phyloP scores from a whole-genome alignment of 306 rosid genomes.

The Myrica gale region DNA sequence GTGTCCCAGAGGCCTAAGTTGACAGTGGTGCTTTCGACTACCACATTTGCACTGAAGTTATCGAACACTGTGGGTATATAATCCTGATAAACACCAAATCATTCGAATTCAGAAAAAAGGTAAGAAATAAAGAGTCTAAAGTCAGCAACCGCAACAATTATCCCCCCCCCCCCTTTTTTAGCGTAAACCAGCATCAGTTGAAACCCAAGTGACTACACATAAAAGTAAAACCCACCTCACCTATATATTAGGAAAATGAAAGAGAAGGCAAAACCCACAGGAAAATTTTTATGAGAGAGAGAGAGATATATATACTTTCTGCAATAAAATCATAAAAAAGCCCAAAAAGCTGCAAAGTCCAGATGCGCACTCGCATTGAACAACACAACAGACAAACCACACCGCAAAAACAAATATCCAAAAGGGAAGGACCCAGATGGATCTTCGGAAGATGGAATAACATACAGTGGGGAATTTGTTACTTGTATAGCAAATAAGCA shows the following conservation, averaged over 20 bases:
- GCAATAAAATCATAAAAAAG: slow-evolving; percentile 20
- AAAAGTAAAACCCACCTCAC: slow-evolving; percentile 18
- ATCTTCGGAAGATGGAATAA: slow-evolving; percentile 27
- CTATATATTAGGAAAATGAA: not conserved
- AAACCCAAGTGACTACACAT: slow-evolving; percentile 13
- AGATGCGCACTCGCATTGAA: slow-evolving; percentile 17
- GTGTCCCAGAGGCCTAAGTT: slow-evolving; percentile 96
- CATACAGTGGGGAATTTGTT: slow-evolving; percentile 86
- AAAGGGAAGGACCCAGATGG: slow-evolving; percentile 34
- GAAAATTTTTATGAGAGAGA: not conserved
- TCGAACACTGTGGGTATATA: slow-evolving; percentile 90
- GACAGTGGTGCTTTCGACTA: slow-evolving; percentile 79
- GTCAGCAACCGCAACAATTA: slow-evolving; percentile 8
- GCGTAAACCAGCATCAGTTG: slow-evolving; percentile 1
- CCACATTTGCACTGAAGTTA: slow-evolving; percentile 93
- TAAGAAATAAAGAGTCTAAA: slow-evolving; percentile 25
- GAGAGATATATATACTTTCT: not conserved
- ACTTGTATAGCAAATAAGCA: slow-evolving; percentile 93
- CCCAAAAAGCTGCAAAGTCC: slow-evolving; percentile 39
- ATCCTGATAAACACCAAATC: slow-evolving; percentile 54
- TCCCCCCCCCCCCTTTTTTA: not conserved
- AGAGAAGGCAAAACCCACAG: not conserved
- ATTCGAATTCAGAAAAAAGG: slow-evolving; percentile 1
- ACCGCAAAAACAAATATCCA: not conserved
- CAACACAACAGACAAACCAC: slow-evolving; percentile 12